These are phyloP conservation scores for Naganishia friedmannii DNA, from an alignment of 768 basidiomycete species.

Conservation along the genomic window DNA sequence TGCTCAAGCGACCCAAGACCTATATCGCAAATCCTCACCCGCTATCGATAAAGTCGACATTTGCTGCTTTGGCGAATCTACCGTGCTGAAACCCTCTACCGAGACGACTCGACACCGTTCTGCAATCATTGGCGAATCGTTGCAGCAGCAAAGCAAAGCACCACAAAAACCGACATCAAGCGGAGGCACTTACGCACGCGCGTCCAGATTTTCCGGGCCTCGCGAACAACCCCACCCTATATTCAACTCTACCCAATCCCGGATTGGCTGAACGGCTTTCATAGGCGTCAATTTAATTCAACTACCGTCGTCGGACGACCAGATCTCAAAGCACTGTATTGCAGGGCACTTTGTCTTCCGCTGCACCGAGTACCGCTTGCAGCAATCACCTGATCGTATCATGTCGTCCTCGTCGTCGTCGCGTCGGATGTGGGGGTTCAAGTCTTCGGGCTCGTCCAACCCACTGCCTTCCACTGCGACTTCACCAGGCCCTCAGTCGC, in stretches of 20 bases:
- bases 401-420: slow-evolving; percentile 15
- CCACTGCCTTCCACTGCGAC: background rate
- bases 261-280: no score
- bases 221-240: no score
- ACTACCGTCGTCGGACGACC: background rate
- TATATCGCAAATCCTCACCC: background rate
- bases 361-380: background rate
- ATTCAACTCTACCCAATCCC: no score
- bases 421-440: slow-evolving; percentile 26
- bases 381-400: background rate
- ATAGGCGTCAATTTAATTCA: no score
- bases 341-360: background rate
- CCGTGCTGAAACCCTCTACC: no score
- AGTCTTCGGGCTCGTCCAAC: slow-evolving; percentile 5
- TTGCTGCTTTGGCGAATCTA: background rate
- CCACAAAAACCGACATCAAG: no score
- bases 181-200: no score
- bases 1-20: background rate
- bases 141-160: no score
- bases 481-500: background rate
- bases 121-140: no score
- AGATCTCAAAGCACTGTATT: background rate
- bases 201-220: no score
- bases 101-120: no score
- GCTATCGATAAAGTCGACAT: background rate